Evolutionary conservation across 306 rosid genomes (phyloP), one percentile per base, ranked within the genome.

Genomic region (Prunus mongolica): DNA sequence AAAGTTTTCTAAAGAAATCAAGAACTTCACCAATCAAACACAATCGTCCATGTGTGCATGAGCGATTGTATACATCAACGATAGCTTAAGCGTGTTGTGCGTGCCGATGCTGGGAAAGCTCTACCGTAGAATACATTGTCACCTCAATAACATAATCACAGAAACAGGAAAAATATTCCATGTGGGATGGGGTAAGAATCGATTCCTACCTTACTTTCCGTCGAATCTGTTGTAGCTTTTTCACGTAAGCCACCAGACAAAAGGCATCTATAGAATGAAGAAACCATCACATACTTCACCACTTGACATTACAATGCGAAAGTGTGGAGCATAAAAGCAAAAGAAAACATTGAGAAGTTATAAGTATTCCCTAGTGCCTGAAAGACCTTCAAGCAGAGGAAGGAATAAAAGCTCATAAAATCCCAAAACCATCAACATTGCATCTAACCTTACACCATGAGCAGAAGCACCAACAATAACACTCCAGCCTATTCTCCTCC

Each of bases 401-500:
- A 74, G 57, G 70, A 57, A 25, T 19, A 72, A 28, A 34, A 46
- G 60, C 19, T 11, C 67, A n/a, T 8, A 34, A 41, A 56, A 27
- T 24, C 81, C 65, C 49, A 34, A 41, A 9, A 65, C 20, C 25
- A 75, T 2, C 51, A 32, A 28, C 65, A 32, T 22, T 80, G 57
- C 72, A 30, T 16, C 44, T 38, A 0, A 38, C 8, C 44, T 38
- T 38, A 63, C 28, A 86, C 62, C 78, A 87, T 84, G 86, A 85
- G 82, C 76, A 82, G 80, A 50, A 79, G 83, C 71, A 74, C 69
- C 81, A 83, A 64, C 86, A 84, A 81, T 74, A 73, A 66, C 70
- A 67, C 72, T 6, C 74, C 79, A 12, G 10, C 0, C 13, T 27
- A 11, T 46, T 19, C 67, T 72, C 63, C 65, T 8, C 15, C 66